A percentile compares a stretch with the other conserved stretches of the same genome.
Conservation (phyloP, 371 early-diverging fungal species). For the Circinella minor region DNA sequence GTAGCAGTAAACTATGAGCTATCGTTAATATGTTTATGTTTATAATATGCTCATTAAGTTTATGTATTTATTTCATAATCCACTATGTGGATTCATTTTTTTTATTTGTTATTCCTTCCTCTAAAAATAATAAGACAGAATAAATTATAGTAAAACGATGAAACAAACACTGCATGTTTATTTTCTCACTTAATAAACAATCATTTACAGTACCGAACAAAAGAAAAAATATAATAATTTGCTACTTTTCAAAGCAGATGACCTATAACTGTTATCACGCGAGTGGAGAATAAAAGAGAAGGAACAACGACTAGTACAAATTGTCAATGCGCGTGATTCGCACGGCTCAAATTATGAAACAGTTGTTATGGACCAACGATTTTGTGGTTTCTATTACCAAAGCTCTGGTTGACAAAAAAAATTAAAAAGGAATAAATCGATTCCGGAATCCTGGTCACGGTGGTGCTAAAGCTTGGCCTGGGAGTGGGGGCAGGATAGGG, state of each 20-base stretch:
- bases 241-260: neutral
- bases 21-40: too few species aligned
- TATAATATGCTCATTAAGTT: too few species aligned
- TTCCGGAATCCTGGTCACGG: neutral
- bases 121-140: neutral
- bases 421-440: neutral
- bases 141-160: neutral
- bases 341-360: constrained; percentile 2
- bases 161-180: neutral
- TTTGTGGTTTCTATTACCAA: neutral
- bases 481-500: constrained; percentile 16
- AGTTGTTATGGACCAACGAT: neutral
- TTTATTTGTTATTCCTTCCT: too few species aligned
- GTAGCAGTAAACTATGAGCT: neutral
- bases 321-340: constrained; percentile 11
- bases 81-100: too few species aligned
- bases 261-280: neutral
- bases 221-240: too few species aligned
- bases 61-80: too few species aligned
- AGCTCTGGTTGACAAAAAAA: neutral
- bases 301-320: neutral
- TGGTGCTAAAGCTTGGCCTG: constrained; percentile 4
- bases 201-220: too few species aligned
- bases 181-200: neutral
- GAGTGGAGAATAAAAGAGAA: neutral